These are phyloP conservation scores for Trichoderma sp. DNA, from an alignment of 2,329 filamentous ascomycete genomes.

Conservation along the genomic window DNA sequence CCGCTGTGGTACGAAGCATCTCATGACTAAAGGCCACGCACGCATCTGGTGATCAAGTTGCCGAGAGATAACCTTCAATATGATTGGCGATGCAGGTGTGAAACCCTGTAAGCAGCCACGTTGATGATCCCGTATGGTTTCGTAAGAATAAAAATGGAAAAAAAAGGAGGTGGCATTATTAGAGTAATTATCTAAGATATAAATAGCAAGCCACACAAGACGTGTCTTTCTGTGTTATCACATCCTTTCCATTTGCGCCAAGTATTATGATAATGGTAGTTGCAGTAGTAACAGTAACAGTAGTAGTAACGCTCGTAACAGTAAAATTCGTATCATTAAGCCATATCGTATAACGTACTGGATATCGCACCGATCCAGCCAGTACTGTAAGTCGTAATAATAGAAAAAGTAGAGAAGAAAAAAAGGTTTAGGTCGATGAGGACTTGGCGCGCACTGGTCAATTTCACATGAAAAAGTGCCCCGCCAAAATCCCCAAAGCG, in stretches of 20 bases:
- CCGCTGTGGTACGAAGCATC: neutral
- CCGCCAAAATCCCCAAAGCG: neutral
- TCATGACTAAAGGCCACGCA: neutral
- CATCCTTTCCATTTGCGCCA: neutral
- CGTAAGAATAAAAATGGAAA: neutral
- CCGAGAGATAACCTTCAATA: neutral
- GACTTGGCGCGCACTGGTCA: neutral
- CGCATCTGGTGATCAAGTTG: constrained; percentile 6
- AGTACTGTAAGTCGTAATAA: constrained; percentile 22
- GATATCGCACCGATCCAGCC: constrained; percentile 25
- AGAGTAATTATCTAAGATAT: constrained; percentile 11
- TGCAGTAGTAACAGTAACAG: neutral
- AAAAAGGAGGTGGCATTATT: constrained; percentile 17
- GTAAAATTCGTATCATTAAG: constrained; percentile 19
- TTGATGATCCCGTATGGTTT: constrained; percentile 20
- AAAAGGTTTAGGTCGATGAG: neutral
- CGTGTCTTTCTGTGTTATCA: constrained; percentile 9
- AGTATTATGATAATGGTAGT: neutral
- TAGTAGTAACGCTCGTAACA: neutral
- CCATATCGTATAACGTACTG: constrained; percentile 21
- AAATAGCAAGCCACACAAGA: constrained; percentile 19
- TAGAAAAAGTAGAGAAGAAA: neutral
- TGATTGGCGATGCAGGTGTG: constrained; percentile 12
- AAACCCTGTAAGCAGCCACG: constrained; percentile 18
- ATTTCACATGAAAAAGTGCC: constrained; percentile 1